phyloP scores from a whole-genome alignment of 768 basidiomycete genomes.

The Trametes punicea region DNA sequence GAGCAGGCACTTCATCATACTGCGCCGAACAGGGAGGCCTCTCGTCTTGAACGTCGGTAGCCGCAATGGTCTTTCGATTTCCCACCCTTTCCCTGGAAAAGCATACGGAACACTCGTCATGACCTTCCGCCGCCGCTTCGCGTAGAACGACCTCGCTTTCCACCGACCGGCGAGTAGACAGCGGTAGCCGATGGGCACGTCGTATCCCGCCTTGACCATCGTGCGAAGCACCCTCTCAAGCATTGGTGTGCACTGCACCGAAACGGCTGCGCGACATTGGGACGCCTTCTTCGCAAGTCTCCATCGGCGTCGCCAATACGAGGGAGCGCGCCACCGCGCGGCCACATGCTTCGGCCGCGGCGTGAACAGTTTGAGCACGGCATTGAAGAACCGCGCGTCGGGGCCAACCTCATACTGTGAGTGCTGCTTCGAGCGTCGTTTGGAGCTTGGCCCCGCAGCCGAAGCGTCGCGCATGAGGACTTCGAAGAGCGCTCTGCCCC shows the following conservation, averaged over 20 bases:
- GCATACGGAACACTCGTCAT: slow-evolving; percentile 11
- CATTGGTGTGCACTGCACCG: background rate
- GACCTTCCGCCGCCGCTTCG: background rate
- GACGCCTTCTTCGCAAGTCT: too few species aligned
- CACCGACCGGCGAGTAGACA: slow-evolving; percentile 41
- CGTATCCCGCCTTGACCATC: background rate
- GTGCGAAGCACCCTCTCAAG: background rate
- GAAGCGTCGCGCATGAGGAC: background rate
- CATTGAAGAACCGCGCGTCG: slow-evolving; percentile 71
- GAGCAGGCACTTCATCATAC: background rate
- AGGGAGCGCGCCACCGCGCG: slow-evolving; percentile 12
- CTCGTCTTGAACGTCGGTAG: slow-evolving; percentile 22
- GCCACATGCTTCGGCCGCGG: slow-evolving; percentile 1
- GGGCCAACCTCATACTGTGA: slow-evolving; percentile 34
- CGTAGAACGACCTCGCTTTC: background rate
- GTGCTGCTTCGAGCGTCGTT: background rate
- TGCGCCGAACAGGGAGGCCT: slow-evolving; percentile 17
- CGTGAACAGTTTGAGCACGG: slow-evolving; percentile 43
- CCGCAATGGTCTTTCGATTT: background rate
- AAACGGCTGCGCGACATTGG: slow-evolving; percentile 26
- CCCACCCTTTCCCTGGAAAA: slow-evolving; percentile 5
- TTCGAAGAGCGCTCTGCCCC: slow-evolving; percentile 14
- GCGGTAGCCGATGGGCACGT: slow-evolving; percentile 35
- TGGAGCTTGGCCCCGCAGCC: background rate
- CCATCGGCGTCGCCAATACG: slow-evolving; percentile 33